These are phyloP conservation scores for Heliosperma pusillum DNA, from an alignment of 148 eudicot genomes.

Conservation along the genomic window DNA sequence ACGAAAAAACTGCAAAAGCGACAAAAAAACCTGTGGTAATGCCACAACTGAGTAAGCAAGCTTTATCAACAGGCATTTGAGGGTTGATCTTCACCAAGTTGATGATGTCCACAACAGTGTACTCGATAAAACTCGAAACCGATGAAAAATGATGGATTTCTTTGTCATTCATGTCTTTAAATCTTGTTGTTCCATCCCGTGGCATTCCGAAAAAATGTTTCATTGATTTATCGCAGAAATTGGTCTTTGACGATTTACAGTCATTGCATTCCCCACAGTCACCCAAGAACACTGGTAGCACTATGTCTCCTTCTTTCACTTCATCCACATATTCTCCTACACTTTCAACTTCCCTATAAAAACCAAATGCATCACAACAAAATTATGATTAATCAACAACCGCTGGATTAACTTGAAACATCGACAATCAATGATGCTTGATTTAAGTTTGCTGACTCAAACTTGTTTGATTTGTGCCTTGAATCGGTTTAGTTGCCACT, in stretches of 20 bases:
- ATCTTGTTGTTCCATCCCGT: constrained; percentile 42
- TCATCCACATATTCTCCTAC: constrained; percentile 66
- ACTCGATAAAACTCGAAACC: constrained; percentile 56
- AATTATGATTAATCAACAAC: background rate
- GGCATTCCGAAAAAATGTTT: constrained; percentile 30
- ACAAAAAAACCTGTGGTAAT: constrained; percentile 40
- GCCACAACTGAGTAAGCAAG: constrained; percentile 66
- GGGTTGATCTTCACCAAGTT: constrained; percentile 43
- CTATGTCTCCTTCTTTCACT: constrained; percentile 56
- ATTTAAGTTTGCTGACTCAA: too few species aligned
- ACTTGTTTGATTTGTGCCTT: too few species aligned
- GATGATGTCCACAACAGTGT: constrained; percentile 54
- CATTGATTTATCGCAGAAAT: constrained; percentile 33
- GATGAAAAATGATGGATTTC: constrained; percentile 35
- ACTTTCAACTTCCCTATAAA: constrained; percentile 65
- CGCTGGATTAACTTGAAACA: too few species aligned
- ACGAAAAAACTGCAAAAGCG: background rate
- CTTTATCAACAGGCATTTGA: constrained; percentile 40
- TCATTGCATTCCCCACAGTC: constrained; percentile 67
- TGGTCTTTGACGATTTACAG: constrained; percentile 44
- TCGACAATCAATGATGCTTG: too few species aligned
- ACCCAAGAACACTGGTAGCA: constrained; percentile 50
- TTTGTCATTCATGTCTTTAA: constrained; percentile 43
- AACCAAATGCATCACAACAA: background rate
- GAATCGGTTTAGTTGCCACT: too few species aligned